These are phyloP conservation scores for Spergularia azorica DNA, from an alignment of 179 eudicot species.

Conservation along the genomic window DNA sequence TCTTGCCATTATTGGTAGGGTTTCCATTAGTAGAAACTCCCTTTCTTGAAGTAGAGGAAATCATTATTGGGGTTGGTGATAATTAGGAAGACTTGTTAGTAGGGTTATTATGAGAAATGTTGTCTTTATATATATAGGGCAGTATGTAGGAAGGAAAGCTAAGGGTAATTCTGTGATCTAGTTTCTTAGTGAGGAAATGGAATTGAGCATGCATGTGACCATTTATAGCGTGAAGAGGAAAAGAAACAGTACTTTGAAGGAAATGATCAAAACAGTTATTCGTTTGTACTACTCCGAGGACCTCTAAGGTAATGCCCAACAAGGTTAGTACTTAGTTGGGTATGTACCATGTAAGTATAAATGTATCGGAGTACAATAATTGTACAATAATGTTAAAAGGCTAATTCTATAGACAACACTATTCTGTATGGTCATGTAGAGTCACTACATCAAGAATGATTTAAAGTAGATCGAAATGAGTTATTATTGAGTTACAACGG, in stretches of 20 bases:
- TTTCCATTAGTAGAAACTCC: not conserved
- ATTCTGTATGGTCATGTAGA: too few species aligned
- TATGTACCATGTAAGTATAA: too few species aligned
- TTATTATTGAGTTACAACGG: too few species aligned
- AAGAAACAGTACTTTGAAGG: slow-evolving; percentile 1
- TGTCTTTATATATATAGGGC: slow-evolving; percentile 19
- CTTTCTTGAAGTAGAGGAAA: slow-evolving; percentile 21
- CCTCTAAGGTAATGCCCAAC: too few species aligned
- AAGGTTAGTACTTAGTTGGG: too few species aligned
- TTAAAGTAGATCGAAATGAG: too few species aligned
- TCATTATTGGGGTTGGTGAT: slow-evolving; percentile 15
- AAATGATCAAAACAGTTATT: not conserved
- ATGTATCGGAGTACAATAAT: too few species aligned
- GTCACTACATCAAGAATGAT: too few species aligned
- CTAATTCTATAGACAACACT: too few species aligned
- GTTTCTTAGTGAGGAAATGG: slow-evolving; percentile 4
- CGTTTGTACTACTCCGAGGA: not conserved
- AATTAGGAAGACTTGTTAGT: not conserved
- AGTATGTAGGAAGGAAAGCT: not conserved
- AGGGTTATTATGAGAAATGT: slow-evolving; percentile 26
- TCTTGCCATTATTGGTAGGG: slow-evolving; percentile 14
- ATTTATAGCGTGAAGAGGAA: slow-evolving; percentile 11
- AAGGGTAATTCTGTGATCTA: not conserved
- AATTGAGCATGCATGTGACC: not conserved
- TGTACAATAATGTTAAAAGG: too few species aligned